Conservation (phyloP, 106 monocot genomes). For the Triglochin maritima region DNA sequence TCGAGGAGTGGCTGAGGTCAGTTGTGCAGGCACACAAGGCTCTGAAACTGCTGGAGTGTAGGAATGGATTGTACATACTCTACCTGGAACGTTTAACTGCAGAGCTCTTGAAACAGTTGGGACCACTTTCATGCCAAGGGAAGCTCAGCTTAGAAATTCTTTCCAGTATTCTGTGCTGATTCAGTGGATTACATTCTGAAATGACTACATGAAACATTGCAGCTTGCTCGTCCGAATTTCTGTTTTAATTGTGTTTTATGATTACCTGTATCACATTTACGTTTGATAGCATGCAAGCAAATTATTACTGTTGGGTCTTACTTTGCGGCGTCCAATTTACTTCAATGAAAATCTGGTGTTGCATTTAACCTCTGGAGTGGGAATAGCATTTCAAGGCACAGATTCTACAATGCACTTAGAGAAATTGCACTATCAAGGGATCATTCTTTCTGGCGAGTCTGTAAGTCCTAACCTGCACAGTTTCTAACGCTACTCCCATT, state of each 20-base stretch:
- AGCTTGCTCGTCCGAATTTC: not conserved
- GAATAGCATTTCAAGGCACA: no score
- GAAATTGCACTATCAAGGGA: no score
- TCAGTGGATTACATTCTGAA: not conserved
- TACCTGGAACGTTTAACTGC: conserved; percentile 59
- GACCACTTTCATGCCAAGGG: conserved; percentile 33
- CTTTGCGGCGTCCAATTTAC: no score
- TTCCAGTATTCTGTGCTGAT: conserved; percentile 33
- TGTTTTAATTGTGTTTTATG: not conserved
- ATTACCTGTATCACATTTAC: not conserved
- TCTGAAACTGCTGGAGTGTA: conserved; percentile 38
- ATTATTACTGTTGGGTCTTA: no score
- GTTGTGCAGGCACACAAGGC: conserved; percentile 48
- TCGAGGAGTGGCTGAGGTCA: conserved; percentile 83
- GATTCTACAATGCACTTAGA: no score
- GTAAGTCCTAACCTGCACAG: no score
- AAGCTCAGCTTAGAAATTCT: conserved; percentile 44
- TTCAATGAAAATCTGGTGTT: no score
- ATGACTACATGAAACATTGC: not conserved
- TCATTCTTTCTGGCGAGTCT: no score
- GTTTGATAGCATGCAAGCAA: not conserved
- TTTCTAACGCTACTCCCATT: no score
- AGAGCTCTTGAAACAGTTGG: conserved; percentile 34
- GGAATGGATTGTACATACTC: conserved; percentile 55
- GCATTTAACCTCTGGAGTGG: no score